Percentiles rank a stretch among this genome's conserved stretches.
Conservation (phyloP, 805 yeast species). For the Cyberlindnera veronae region DNA sequence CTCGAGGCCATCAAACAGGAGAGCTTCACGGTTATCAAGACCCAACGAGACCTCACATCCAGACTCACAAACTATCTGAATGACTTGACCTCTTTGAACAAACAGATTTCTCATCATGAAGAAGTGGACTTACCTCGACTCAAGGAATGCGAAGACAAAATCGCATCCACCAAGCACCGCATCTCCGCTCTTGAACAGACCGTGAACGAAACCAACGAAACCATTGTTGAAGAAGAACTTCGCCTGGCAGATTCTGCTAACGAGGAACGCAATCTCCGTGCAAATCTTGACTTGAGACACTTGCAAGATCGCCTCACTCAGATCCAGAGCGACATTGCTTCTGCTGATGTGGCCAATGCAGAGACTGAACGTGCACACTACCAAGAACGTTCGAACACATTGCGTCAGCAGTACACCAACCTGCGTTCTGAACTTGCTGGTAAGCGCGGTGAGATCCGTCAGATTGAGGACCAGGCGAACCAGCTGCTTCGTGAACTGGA, state of each 20-base stretch:
- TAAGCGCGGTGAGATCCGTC: slow-evolving; percentile 81
- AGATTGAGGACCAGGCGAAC: slow-evolving; percentile 67
- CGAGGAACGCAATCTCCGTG: slow-evolving; percentile 58
- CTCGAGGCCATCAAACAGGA: neutral
- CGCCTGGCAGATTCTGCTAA: slow-evolving; percentile 53
- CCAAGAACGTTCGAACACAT: slow-evolving; percentile 49
- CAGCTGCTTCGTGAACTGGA: slow-evolving; percentile 55
- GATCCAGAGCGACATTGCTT: slow-evolving; percentile 37
- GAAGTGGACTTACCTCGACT: slow-evolving; percentile 1
- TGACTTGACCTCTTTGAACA: slow-evolving; percentile 31
- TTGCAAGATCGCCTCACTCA: slow-evolving; percentile 37
- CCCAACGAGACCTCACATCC: neutral
- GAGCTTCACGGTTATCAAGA: neutral
- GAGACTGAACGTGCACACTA: slow-evolving; percentile 57
- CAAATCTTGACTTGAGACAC: slow-evolving; percentile 57
- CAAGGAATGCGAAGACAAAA: slow-evolving; percentile 2
- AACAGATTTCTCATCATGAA: slow-evolving; percentile 29
- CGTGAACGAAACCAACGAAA: slow-evolving; percentile 12
- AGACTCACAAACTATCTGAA: neutral
- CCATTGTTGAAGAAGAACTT: slow-evolving; percentile 34
- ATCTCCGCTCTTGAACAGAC: slow-evolving; percentile 27
- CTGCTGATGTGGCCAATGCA: slow-evolving; percentile 54
- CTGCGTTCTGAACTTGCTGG: slow-evolving; percentile 68
- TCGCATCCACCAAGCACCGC: slow-evolving; percentile 18
- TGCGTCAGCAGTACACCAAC: slow-evolving; percentile 47